These are phyloP conservation scores for Globisporangium iwayamae DNA, from an alignment of 352 stramenopile genomes.

Conservation along the genomic window DNA sequence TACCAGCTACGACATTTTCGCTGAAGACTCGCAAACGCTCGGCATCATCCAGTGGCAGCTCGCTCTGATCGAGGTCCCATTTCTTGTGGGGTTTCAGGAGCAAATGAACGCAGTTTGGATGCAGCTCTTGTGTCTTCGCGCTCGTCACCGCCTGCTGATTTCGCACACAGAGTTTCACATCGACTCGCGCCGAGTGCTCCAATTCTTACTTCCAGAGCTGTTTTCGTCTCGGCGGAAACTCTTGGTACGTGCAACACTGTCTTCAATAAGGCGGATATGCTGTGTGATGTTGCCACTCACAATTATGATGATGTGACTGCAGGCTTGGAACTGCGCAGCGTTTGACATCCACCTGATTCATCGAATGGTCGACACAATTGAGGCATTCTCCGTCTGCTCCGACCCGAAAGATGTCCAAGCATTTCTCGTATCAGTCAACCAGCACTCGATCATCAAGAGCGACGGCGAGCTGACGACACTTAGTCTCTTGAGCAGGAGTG, in stretches of 20 bases:
- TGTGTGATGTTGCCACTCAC: neutral
- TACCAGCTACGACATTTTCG: constrained; percentile 54
- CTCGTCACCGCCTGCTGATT: constrained; percentile 63
- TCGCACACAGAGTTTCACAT: constrained; percentile 30
- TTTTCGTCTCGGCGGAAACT: constrained; percentile 71
- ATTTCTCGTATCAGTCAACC: constrained; percentile 33
- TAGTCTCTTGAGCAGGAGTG: constrained; percentile 33
- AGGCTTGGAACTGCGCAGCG: constrained; percentile 70
- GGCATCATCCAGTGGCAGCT: constrained; percentile 44
- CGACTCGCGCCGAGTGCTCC: constrained; percentile 48
- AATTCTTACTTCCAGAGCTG: constrained; percentile 65
- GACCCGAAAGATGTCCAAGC: constrained; percentile 17
- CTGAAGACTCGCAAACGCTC: constrained; percentile 40
- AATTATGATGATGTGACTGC: neutral
- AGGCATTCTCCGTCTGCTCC: constrained; percentile 32
- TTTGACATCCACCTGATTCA: constrained; percentile 42
- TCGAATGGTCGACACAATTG: constrained; percentile 37
- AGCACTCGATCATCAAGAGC: constrained; percentile 33
- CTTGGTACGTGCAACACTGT: constrained; percentile 41
- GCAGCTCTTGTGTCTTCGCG: constrained; percentile 48
- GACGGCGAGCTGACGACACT: constrained; percentile 35
- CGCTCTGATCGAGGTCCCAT: constrained; percentile 41
- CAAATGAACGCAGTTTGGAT: constrained; percentile 38
- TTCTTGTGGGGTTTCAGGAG: constrained; percentile 15
- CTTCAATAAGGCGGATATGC: neutral